Conservation (phyloP, 139 green algal species). For the Spirogloea muscicola region DNA sequence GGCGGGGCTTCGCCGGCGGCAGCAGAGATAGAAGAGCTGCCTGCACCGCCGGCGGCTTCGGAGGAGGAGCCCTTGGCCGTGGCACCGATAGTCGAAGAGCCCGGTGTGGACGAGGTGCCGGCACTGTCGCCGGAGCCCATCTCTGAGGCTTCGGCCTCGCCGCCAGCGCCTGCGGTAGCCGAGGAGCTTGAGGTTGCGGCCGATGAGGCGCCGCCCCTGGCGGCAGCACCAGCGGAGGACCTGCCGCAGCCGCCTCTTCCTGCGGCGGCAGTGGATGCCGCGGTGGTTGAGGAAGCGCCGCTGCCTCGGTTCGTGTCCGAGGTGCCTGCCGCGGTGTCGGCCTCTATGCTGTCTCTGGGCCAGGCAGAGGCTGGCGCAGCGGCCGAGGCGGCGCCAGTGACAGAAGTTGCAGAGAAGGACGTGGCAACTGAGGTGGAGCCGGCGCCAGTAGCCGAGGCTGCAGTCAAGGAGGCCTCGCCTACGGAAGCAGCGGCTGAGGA, state of each 20-base stretch:
- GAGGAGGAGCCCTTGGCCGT: too few species aligned
- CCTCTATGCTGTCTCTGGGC: background rate
- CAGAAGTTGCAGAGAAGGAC: background rate
- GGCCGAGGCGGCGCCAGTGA: background rate
- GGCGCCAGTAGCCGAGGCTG: background rate
- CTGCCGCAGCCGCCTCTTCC: background rate
- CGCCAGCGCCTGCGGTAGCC: background rate
- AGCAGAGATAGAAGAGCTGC: too few species aligned
- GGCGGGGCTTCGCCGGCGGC: too few species aligned
- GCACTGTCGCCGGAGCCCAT: too few species aligned
- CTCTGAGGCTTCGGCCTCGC: too few species aligned
- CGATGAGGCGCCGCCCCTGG: background rate
- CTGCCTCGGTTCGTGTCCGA: too few species aligned
- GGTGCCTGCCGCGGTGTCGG: too few species aligned
- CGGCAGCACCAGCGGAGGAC: conserved; percentile 1
- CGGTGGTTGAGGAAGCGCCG: background rate
- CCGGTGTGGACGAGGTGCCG: too few species aligned
- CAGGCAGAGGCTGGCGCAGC: background rate
- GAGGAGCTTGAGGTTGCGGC: conserved; percentile 6
- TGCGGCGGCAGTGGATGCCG: conserved; percentile 2
- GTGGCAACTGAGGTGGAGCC: background rate
- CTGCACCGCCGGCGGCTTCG: too few species aligned
- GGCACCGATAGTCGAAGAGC: too few species aligned
- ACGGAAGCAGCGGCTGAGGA: conserved; percentile 15
- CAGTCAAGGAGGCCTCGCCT: too few species aligned